phyloP scores from a whole-genome alignment of 371 early-diverging fungal genomes.

The Massospora cicadina region DNA sequence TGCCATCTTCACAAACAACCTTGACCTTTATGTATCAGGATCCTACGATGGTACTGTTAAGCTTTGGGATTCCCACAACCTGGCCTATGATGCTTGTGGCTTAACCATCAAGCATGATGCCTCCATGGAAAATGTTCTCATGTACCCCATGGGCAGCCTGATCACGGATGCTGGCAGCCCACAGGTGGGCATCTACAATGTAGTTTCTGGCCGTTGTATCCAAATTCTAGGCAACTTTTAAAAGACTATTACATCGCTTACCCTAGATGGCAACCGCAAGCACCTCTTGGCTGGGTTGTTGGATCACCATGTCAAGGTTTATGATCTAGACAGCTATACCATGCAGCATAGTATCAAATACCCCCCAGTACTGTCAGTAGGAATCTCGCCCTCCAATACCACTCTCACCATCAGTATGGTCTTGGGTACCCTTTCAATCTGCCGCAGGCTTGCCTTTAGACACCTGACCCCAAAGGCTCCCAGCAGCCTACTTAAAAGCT shows the following conservation, averaged over 20 bases:
- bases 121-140: conserved; percentile 73
- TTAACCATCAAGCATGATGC: conserved; percentile 67
- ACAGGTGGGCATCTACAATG: conserved; percentile 72
- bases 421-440: conserved; percentile 70
- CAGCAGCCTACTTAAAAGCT: neutral
- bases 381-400: conserved; percentile 68
- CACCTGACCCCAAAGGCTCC: neutral
- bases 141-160: conserved; percentile 69
- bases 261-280: conserved; percentile 53
- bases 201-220: conserved; percentile 53
- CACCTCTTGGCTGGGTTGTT: conserved; percentile 75
- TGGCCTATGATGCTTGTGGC: conserved; percentile 28
- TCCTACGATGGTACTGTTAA: conserved; percentile 90
- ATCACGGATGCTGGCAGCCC: conserved; percentile 63
- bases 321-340: conserved; percentile 65
- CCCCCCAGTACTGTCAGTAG: conserved; percentile 74
- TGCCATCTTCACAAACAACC: conserved; percentile 52
- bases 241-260: conserved; percentile 81
- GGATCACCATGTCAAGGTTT: conserved; percentile 90
- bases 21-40: conserved; percentile 63
- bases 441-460: conserved; percentile 22
- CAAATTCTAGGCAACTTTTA: conserved; percentile 70
- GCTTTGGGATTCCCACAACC: conserved; percentile 69
- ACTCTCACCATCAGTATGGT: conserved; percentile 85
- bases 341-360: conserved; percentile 76